Conservation (phyloP, 2,329 filamentous ascomycete genomes). For the Laburnicola sp. region DNA sequence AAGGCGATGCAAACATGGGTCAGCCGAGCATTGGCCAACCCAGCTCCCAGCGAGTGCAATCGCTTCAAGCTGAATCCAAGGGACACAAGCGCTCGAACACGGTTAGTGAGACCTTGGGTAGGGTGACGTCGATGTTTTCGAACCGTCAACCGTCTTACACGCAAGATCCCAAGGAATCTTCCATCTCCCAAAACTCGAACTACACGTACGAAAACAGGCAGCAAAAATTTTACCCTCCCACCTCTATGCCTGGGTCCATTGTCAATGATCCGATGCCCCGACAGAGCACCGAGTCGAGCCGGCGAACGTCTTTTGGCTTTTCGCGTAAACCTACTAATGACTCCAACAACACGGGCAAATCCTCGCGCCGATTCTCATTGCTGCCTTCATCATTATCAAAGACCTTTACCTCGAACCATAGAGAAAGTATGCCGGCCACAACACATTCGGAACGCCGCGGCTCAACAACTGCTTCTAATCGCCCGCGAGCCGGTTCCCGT, state of each 20-base stretch:
- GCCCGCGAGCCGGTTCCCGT: slow-evolving; percentile 38
- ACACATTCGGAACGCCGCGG: slow-evolving; percentile 41
- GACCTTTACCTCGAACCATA: slow-evolving; percentile 46
- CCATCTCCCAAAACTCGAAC: slow-evolving; percentile 55
- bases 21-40: slow-evolving; percentile 62
- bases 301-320: slow-evolving; percentile 56
- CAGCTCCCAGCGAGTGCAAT: slow-evolving; percentile 56
- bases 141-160: slow-evolving; percentile 46
- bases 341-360: slow-evolving; percentile 43
- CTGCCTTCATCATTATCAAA: slow-evolving; percentile 54
- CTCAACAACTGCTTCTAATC: slow-evolving; percentile 27
- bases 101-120: slow-evolving; percentile 75
- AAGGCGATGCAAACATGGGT: slow-evolving; percentile 45
- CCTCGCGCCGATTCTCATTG: slow-evolving; percentile 55
- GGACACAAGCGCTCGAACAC: slow-evolving; percentile 67
- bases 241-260: slow-evolving; percentile 81
- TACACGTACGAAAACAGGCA: slow-evolving; percentile 54
- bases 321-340: slow-evolving; percentile 51
- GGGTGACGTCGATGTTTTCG: slow-evolving; percentile 81
- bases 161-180: slow-evolving; percentile 36
- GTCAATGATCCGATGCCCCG: slow-evolving; percentile 60
- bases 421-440: slow-evolving; percentile 38
- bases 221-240: slow-evolving; percentile 77
- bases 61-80: slow-evolving; percentile 65
- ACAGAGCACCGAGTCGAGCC: slow-evolving; percentile 53